A percentile compares a stretch with the other conserved stretches of the same genome.
Evolutionary conservation across 345 rosid genomes (phyloP).

Genomic region (Trapa incisa): DNA sequence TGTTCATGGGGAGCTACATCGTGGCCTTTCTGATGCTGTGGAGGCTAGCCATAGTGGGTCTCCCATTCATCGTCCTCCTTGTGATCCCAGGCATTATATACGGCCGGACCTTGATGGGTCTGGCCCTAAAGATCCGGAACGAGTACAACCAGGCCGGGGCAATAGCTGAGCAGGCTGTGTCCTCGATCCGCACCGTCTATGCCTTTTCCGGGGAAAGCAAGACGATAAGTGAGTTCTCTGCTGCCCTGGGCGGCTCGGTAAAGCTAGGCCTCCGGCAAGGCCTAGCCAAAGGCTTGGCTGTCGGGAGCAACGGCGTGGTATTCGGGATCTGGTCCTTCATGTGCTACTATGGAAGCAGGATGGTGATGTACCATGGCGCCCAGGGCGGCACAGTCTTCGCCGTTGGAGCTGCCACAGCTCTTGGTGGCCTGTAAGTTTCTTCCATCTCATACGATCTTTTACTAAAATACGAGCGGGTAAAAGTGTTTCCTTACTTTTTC

Average conservation of each 20-base stretch:
- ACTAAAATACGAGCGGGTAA: no score
- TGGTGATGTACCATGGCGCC: conserved; percentile 75
- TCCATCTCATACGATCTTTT: no score
- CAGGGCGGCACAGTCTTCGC: conserved; percentile 39
- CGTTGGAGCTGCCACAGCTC: conserved; percentile 11
- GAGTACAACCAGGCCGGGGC: conserved; percentile 67
- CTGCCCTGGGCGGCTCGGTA: conserved; percentile 42
- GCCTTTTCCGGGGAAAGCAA: conserved; percentile 62
- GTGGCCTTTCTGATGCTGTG: conserved; percentile 51
- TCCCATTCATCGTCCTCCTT: conserved; percentile 48
- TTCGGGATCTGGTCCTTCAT: conserved; percentile 60
- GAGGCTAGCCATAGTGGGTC: conserved; percentile 66
- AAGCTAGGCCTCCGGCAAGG: conserved; percentile 60
- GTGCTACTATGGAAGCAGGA: conserved; percentile 55
- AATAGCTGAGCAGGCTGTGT: conserved; percentile 66
- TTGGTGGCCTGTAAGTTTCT: background rate
- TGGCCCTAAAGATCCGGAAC: conserved; percentile 56
- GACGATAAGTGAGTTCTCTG: conserved; percentile 39
- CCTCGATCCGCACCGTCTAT: conserved; percentile 72
- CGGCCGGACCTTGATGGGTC: conserved; percentile 56
- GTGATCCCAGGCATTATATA: conserved; percentile 72
- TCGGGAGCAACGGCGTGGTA: conserved; percentile 55
- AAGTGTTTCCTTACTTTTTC: no score
- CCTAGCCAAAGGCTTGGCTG: conserved; percentile 52
- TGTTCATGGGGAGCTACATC: conserved; percentile 54